Evolutionary conservation across 2,329 filamentous ascomycete genomes (phyloP), one percentile per base, ranked within the genome.

Genomic region (Parastagonospora nodorum): DNA sequence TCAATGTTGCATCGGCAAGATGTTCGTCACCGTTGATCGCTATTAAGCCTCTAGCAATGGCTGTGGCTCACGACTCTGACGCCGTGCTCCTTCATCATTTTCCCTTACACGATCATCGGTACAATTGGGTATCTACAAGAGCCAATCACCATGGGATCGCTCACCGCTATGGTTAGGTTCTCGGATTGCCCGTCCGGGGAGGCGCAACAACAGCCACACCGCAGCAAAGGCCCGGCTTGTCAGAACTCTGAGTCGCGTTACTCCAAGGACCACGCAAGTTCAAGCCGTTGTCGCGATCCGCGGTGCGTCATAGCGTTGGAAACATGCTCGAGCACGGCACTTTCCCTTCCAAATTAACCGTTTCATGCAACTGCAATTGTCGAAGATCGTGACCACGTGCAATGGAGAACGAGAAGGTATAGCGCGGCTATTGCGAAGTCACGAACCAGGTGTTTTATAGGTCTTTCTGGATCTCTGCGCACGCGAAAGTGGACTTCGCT

Each of bases 161-260:
- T 63, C 68, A 71, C 68, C 67, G 68, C 68, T 60, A 62, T 57
- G 49, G 57, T 41, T 48, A 57, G 49, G 50, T 51, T 41, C 38
- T 53, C 45, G 44, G 51, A 51, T 45, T 45, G 52, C 50, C 52
- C 52, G 57, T 53, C 57, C 62, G 53, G 60, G 59, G 49, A 50
- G 37, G 48, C 35, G 50, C 42, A 49, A 57, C 50, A 47, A 16
- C 57, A 61, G 58, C 53, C 52, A 61, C 57, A 55, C 57, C 57
- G 58, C 47, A 62, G 53, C 45, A 41, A 53, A 60, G 51, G 56
- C 54, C 59, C 57, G 57, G 51, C 58, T 51, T 49, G 47, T 52
- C 19, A 31, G 46, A 40, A 28, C 41, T 41, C 45, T 52, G 57
- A 65, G 51, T 66, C 60, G 60, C 58, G 61, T 54, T 52, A 54